Conservation (phyloP, 148 eudicot genomes). For the Diospyros kaki region DNA sequence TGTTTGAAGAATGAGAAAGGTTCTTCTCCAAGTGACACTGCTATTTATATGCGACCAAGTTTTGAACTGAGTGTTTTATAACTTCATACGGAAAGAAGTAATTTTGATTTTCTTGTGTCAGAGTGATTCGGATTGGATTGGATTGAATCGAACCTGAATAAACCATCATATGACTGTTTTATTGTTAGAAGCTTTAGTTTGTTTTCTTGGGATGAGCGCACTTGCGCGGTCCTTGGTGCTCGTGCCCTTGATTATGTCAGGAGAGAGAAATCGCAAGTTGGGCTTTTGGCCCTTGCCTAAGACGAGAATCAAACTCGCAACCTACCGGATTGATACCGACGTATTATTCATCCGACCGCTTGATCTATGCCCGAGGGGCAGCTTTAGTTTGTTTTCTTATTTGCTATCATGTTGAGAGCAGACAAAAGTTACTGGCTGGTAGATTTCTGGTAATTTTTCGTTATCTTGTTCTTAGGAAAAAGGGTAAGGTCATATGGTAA, state of each 20-base stretch:
- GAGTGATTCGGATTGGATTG: neutral
- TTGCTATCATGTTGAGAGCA: neutral
- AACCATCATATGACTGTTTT: no score
- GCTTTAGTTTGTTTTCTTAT: no score
- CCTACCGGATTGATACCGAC: no score
- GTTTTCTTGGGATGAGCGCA: neutral
- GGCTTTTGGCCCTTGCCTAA: no score
- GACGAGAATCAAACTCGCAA: no score
- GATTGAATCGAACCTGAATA: no score
- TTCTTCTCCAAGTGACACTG: neutral
- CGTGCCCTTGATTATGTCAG: no score
- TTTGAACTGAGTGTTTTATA: neutral
- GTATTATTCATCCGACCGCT: no score
- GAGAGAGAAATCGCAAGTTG: no score
- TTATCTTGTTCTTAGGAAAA: neutral
- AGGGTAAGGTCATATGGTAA: no score
- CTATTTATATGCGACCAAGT: neutral
- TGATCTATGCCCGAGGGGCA: no score
- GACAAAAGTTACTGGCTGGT: neutral
- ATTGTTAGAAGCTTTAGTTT: neutral
- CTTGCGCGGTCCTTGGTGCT: no score
- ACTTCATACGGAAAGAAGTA: neutral
- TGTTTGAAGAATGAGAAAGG: neutral
- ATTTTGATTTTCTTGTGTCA: neutral
- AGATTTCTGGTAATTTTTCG: neutral